Percentiles rank a stretch among this genome's conserved stretches.
phyloP scores from a whole-genome alignment of 106 monocot species.

The Dioscorea dumetorum region DNA sequence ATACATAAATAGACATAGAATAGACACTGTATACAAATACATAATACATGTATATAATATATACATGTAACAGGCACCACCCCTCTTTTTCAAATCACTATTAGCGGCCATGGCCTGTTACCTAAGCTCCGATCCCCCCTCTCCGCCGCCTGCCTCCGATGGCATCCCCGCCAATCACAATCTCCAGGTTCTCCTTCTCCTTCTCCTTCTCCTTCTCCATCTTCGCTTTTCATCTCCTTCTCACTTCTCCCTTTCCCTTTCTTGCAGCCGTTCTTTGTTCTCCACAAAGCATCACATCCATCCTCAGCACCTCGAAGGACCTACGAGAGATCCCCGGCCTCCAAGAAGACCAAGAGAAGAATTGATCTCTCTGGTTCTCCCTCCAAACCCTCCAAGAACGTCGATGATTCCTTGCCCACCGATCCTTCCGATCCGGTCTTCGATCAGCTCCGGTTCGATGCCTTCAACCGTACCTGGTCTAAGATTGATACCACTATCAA shows the following conservation, averaged over 20 bases:
- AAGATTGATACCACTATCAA: conserved; percentile 51
- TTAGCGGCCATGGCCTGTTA: too few species aligned
- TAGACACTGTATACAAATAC: too few species aligned
- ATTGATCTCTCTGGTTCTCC: conserved; percentile 12
- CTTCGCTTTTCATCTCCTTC: neutral
- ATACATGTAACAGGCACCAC: too few species aligned
- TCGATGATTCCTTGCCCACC: neutral
- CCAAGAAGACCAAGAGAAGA: conserved; percentile 22
- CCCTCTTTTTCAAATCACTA: too few species aligned
- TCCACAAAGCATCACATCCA: conserved; percentile 26
- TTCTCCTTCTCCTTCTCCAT: neutral
- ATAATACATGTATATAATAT: too few species aligned
- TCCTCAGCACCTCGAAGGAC: conserved; percentile 8
- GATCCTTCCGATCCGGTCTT: conserved; percentile 1
- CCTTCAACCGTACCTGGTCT: conserved; percentile 45
- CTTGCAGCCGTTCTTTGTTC: conserved; percentile 61
- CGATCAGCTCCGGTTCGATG: conserved; percentile 32
- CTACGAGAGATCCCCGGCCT: conserved; percentile 12
- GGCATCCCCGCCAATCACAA: too few species aligned
- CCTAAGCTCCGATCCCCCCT: too few species aligned
- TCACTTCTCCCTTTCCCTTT: neutral
- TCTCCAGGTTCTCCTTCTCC: too few species aligned
- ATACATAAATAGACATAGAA: too few species aligned
- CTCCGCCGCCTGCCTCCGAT: too few species aligned
- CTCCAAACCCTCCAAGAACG: conserved; percentile 10